Evolutionary conservation across 2,329 filamentous ascomycete species (phyloP), one percentile per base, ranked within the genome.

Genomic region (Xylaria sp.): DNA sequence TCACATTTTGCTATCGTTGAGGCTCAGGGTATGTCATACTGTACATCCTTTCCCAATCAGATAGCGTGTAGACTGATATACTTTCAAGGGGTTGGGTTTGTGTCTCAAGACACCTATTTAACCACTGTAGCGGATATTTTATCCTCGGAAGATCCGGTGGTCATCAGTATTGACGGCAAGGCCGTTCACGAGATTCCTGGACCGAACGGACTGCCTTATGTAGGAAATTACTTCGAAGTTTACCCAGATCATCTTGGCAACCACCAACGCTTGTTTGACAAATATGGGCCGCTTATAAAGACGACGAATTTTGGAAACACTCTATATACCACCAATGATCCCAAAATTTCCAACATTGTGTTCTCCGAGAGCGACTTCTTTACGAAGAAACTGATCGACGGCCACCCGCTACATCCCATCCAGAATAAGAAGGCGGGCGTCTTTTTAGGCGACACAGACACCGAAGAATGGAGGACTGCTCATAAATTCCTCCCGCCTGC

Each of bases 401-500:
- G 79, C 1, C 85, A 86, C 72, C 79, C 86, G 59, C 75, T 85
- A 0, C 67, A 75, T 55, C 77, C 77, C 25, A 80, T 85, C 70
- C 84, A 82, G 73, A 78, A 78, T 55, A 71, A 75, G 6, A 76
- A 80, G 22, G 79, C 81, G 0, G 81, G 80, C 17, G 76, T 85
- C 38, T 85, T 85, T 70, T 66, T 83, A 3, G 79, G 81, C 67
- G 85, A 87, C 70, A 87, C 85, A 0, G 80, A 85, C 22, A 83
- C 81, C 0, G 79, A 82, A 17, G 80, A 83, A 61, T 88, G 84
- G 83, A 74, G 75, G 27, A 71, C 82, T 0, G 82, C 84, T 0
- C 88, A 90, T 79, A 90, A 90, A 73, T 90, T 89, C 75, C 70
- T 90, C 0, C 86, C 87, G 0, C 87, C 88, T 0, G 84, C 86